Evolutionary conservation across 768 basidiomycete species (phyloP).

Genomic region (Lactarius vividus): DNA sequence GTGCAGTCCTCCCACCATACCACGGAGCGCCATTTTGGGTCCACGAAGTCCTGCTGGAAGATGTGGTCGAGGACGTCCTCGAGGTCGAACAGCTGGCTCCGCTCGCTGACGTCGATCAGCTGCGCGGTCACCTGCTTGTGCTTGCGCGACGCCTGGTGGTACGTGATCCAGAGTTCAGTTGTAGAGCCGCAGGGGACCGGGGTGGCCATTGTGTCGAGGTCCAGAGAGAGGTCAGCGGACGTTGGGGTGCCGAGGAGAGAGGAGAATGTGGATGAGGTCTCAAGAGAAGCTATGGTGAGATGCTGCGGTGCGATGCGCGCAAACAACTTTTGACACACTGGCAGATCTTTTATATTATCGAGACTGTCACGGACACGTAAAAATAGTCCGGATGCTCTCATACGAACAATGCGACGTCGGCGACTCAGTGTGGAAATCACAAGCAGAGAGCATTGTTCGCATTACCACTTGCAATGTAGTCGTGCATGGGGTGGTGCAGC

Average conservation of each 20-base stretch:
- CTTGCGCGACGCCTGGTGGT: conserved; percentile 46
- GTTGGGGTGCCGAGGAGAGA: background rate
- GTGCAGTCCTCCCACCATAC: conserved; percentile 47
- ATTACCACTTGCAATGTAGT: background rate
- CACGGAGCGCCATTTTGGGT: conserved; percentile 41
- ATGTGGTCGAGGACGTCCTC: conserved; percentile 49
- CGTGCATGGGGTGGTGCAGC: background rate
- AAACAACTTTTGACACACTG: background rate
- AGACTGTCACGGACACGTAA: background rate
- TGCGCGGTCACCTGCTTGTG: conserved; percentile 44
- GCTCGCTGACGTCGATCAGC: conserved; percentile 46
- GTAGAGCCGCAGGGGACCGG: conserved; percentile 10
- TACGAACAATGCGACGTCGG: background rate
- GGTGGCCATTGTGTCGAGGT: background rate
- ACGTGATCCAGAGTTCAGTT: conserved; percentile 47
- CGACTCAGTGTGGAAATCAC: background rate
- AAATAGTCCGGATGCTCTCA: background rate
- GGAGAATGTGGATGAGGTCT: background rate
- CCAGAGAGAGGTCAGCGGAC: conserved; percentile 9
- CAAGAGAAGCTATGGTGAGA: conserved; percentile 11
- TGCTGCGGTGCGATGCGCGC: background rate
- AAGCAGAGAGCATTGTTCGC: background rate
- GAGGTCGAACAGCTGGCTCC: conserved; percentile 41
- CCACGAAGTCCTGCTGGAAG: conserved; percentile 47
- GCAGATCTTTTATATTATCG: background rate